Evolutionary conservation across 2,329 filamentous ascomycete genomes (phyloP).

Genomic region (Botrytis galanthina): DNA sequence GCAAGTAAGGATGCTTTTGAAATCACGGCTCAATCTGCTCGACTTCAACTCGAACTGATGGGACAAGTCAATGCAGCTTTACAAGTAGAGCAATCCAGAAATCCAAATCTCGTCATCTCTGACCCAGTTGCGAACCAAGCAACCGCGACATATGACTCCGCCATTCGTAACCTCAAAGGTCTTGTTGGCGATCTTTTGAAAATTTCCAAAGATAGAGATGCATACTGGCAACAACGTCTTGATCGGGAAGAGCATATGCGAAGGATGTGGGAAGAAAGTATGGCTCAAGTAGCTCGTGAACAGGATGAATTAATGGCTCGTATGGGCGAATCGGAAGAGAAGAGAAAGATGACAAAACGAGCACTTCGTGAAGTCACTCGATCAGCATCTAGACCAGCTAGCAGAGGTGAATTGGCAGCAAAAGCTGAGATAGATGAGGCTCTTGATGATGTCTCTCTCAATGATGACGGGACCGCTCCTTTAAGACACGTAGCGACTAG

Average conservation of each 20-base stretch:
- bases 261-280: slow-evolving; percentile 98
- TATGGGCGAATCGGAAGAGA: slow-evolving; percentile 86
- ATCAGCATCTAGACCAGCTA: slow-evolving; percentile 47
- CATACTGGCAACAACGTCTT: slow-evolving; percentile 94
- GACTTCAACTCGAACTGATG: slow-evolving; percentile 86
- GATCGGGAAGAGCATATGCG: slow-evolving; percentile 89
- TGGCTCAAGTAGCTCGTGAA: slow-evolving; percentile 93
- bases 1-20: slow-evolving; percentile 91
- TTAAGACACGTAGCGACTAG: slow-evolving; percentile 44
- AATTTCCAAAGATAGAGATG: slow-evolving; percentile 90
- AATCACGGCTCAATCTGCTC: slow-evolving; percentile 94
- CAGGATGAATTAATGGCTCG: slow-evolving; percentile 87
- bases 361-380: slow-evolving; percentile 84
- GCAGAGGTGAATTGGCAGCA: slow-evolving; percentile 28
- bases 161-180: slow-evolving; percentile 81
- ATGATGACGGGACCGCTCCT: slow-evolving; percentile 37
- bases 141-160: slow-evolving; percentile 80
- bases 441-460: slow-evolving; percentile 41
- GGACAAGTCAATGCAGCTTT: slow-evolving; percentile 82
- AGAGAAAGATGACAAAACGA: slow-evolving; percentile 83
- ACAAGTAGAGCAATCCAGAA: slow-evolving; percentile 65
- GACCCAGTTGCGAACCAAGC: slow-evolving; percentile 76
- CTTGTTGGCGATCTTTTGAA: slow-evolving; percentile 84
- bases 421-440: slow-evolving; percentile 38
- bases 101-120: slow-evolving; percentile 69